phyloP scores from a whole-genome alignment of 495 filamentous ascomycete genomes.

The Chaetomium tenue region DNA sequence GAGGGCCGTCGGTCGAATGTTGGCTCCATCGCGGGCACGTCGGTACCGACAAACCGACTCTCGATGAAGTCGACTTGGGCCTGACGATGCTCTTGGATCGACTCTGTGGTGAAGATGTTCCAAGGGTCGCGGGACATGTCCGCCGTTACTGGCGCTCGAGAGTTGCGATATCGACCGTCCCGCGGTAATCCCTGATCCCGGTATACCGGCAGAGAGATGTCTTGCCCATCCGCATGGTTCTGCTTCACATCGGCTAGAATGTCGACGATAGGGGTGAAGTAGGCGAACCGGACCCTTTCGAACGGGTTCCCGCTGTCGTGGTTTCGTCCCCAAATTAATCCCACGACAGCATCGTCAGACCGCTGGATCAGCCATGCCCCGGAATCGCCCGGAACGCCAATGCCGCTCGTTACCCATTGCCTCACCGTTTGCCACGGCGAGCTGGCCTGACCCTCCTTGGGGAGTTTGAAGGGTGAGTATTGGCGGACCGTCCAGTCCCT shows the following conservation, averaged over 20 bases:
- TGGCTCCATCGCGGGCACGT: neutral
- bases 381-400: constrained; percentile 23
- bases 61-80: neutral
- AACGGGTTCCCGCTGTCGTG: constrained; percentile 14
- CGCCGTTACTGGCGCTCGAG: neutral
- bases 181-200: neutral
- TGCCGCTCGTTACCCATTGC: constrained; percentile 25
- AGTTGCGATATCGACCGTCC: neutral
- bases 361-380: constrained; percentile 28
- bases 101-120: neutral
- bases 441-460: neutral
- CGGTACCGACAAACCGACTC: neutral
- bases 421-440: constrained; percentile 20
- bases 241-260: constrained; percentile 18
- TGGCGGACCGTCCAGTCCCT: constrained; percentile 27
- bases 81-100: neutral
- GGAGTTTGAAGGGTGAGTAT: constrained; percentile 12
- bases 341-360: constrained; percentile 20
- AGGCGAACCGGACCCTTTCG: constrained; percentile 18
- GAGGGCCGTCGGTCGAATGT: neutral
- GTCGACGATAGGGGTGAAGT: constrained; percentile 26
- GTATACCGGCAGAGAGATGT: constrained; percentile 4
- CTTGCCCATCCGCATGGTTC: neutral
- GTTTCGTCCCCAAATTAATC: constrained; percentile 26
- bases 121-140: constrained; percentile 14